A percentile compares a stretch with the other conserved stretches of the same genome.
Evolutionary conservation across 78 protist genomes (phyloP).

Genomic region (Dictyostelium capitatum): DNA sequence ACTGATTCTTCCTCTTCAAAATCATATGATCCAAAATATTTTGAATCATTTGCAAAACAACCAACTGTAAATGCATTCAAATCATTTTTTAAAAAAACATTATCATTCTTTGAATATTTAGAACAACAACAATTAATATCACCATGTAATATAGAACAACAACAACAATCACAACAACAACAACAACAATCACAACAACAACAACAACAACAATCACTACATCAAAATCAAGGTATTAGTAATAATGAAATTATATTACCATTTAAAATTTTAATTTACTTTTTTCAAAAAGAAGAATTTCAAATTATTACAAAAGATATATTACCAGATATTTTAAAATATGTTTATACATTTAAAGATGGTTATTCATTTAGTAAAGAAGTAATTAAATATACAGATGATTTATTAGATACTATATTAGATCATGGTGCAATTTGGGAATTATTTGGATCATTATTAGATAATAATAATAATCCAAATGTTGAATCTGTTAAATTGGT

Average conservation of each 20-base stretch:
- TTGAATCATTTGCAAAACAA: conserved; percentile 29
- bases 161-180: background rate
- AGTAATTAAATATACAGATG: conserved; percentile 45
- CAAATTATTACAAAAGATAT: conserved; percentile 50
- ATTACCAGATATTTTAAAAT: conserved; percentile 39
- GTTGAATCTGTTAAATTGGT: conserved; percentile 27
- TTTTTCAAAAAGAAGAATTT: conserved; percentile 72
- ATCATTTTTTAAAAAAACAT: background rate
- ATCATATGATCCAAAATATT: conserved; percentile 30
- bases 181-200: conserved; percentile 5
- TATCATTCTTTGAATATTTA: background rate
- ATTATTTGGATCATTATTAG: background rate
- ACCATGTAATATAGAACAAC: background rate
- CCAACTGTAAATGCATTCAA: conserved; percentile 65
- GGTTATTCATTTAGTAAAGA: conserved; percentile 72
- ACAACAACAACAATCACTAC: conserved; percentile 13
- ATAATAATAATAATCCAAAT: background rate
- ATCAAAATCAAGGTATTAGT: conserved; percentile 7
- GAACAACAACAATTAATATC: conserved; percentile 6
- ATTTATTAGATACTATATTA: conserved; percentile 12
- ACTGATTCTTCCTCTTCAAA: background rate
- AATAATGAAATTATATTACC: conserved; percentile 22
- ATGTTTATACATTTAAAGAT: conserved; percentile 53
- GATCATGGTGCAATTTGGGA: conserved; percentile 59
- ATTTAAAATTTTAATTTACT: conserved; percentile 44